Evolutionary conservation across 2,329 filamentous ascomycete species (phyloP).

Genomic region (Neonectria ditissima): DNA sequence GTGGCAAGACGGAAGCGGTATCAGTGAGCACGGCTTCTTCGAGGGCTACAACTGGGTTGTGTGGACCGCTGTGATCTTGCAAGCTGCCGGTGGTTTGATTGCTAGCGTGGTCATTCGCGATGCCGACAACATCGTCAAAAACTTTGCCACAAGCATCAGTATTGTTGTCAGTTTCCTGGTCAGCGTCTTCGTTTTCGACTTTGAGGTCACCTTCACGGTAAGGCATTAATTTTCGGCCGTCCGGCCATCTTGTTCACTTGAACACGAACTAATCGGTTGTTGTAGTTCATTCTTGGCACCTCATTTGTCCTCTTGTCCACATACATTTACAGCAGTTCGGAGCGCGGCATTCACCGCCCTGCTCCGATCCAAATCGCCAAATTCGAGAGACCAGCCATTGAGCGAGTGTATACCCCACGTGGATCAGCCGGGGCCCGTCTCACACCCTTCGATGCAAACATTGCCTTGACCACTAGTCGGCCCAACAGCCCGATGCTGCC

Average conservation of each 20-base stretch:
- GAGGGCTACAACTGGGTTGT: conserved; percentile 94
- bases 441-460: conserved; percentile 56
- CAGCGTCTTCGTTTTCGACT: conserved; percentile 87
- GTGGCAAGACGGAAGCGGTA: conserved; percentile 86
- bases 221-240: conserved; percentile 49
- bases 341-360: conserved; percentile 67
- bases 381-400: conserved; percentile 80
- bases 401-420: conserved; percentile 56
- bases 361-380: conserved; percentile 75
- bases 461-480: conserved; percentile 59
- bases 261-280: neutral
- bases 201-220: conserved; percentile 78
- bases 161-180: conserved; percentile 89
- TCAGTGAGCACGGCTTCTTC: conserved; percentile 89
- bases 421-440: conserved; percentile 49
- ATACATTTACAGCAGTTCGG: conserved; percentile 82
- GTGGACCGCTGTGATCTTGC: conserved; percentile 85
- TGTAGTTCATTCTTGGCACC: conserved; percentile 85
- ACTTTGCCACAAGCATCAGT: conserved; percentile 92
- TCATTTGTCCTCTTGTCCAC: conserved; percentile 82
- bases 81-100: conserved; percentile 87
- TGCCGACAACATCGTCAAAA: conserved; percentile 83
- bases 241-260: neutral
- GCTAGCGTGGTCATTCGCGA: conserved; percentile 60
- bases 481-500: conserved; percentile 60